Conservation (phyloP, 1,139 yeast genomes). For the Arxiozyma telluris region DNA sequence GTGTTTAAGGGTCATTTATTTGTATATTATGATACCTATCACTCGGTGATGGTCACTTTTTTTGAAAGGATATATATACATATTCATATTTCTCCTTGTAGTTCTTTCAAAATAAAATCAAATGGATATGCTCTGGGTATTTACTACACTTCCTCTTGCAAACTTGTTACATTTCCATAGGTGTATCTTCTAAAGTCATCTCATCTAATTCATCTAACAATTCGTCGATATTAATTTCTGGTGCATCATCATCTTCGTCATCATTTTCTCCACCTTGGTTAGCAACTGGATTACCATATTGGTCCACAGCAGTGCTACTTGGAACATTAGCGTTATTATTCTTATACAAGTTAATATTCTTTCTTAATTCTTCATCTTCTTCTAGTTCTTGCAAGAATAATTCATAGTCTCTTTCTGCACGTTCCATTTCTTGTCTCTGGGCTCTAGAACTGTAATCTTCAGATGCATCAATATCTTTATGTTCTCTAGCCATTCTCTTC, state of each 20-base stretch:
- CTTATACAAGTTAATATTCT: slow-evolving; percentile 80
- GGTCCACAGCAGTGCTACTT: slow-evolving; percentile 14
- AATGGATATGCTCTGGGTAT: too few species aligned
- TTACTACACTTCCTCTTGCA: too few species aligned
- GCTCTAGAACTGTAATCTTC: slow-evolving; percentile 57
- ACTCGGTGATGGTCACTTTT: too few species aligned
- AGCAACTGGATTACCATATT: slow-evolving; percentile 1
- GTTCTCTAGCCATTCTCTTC: slow-evolving; percentile 97
- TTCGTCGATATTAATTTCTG: slow-evolving; percentile 71
- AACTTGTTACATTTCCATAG: slow-evolving; percentile 9
- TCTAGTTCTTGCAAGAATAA: slow-evolving; percentile 93
- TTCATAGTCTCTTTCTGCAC: slow-evolving; percentile 93
- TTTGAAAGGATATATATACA: too few species aligned
- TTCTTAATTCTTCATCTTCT: slow-evolving; percentile 93
- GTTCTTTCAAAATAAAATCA: too few species aligned
- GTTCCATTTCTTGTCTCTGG: slow-evolving; percentile 80
- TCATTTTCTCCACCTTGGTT: slow-evolving; percentile 34
- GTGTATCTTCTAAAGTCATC: slow-evolving; percentile 58
- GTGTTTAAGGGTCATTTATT: neutral
- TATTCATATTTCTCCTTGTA: too few species aligned
- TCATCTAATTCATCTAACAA: slow-evolving; percentile 87
- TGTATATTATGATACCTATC: too few species aligned
- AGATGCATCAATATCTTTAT: slow-evolving; percentile 73
- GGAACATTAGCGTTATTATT: slow-evolving; percentile 34
- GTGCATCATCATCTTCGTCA: slow-evolving; percentile 60